Evolutionary conservation across 805 yeast species (phyloP).

Genomic region (Nakazawaea ambrosiae): DNA sequence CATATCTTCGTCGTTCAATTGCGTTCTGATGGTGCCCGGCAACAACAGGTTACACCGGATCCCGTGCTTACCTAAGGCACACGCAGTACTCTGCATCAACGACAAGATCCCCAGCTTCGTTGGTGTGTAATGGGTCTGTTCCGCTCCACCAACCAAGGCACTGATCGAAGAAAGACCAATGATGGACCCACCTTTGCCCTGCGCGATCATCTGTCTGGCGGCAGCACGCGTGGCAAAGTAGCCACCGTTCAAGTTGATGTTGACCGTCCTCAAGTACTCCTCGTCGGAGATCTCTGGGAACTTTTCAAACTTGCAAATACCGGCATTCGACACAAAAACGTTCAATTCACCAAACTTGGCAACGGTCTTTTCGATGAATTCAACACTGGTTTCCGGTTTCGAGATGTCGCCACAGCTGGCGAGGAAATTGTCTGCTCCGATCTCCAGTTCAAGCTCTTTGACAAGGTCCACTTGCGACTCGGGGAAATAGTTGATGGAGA

Average conservation of each 20-base stretch:
- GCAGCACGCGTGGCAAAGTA: slow-evolving; percentile 41
- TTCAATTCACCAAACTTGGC: slow-evolving; percentile 32
- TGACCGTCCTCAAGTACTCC: slow-evolving; percentile 26
- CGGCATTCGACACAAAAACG: slow-evolving; percentile 39
- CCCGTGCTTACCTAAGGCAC: slow-evolving; percentile 34
- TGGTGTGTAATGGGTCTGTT: slow-evolving; percentile 40
- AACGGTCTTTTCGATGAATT: slow-evolving; percentile 25
- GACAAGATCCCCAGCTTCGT: slow-evolving; percentile 40
- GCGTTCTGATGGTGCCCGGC: slow-evolving; percentile 38
- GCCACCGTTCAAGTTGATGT: slow-evolving; percentile 35
- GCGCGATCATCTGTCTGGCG: slow-evolving; percentile 35
- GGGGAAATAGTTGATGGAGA: slow-evolving; percentile 25
- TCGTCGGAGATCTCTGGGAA: slow-evolving; percentile 34
- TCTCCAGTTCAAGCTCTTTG: slow-evolving; percentile 18
- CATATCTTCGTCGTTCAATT: slow-evolving; percentile 35
- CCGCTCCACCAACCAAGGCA: slow-evolving; percentile 39
- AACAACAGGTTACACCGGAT: slow-evolving; percentile 38
- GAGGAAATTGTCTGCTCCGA: slow-evolving; percentile 20
- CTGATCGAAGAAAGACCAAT: slow-evolving; percentile 36
- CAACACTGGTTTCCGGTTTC: slow-evolving; percentile 27
- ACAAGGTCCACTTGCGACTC: slow-evolving; percentile 17
- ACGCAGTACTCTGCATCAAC: slow-evolving; percentile 36
- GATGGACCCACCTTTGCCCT: slow-evolving; percentile 41
- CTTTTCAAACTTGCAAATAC: slow-evolving; percentile 34
- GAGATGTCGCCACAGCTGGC: slow-evolving; percentile 40